Evolutionary conservation across 2,329 filamentous ascomycete genomes (phyloP), one percentile per base, ranked within the genome.

Genomic region (Penicillium verrucosum): DNA sequence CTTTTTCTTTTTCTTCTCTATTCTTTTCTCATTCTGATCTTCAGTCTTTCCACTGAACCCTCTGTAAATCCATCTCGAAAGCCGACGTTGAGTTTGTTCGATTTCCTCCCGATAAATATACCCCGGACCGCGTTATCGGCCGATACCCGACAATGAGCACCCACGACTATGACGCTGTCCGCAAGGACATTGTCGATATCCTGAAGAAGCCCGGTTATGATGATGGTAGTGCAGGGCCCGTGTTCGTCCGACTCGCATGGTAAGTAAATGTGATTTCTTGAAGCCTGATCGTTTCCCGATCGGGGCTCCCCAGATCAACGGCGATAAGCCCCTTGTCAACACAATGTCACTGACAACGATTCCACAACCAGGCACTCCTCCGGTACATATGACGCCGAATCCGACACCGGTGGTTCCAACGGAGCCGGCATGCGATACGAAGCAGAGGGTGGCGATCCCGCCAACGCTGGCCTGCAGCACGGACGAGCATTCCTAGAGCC

Each of bases 371-470:
- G 82, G 82, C 85, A 88, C 73, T 81, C 81, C n/a, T 74, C 84
- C 1, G 85, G 85, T 29, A 87, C 85, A 5, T 87, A 87, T 70
- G 81, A 84, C 65, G 72, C 73, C 30, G 76, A 78, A 53, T 82
- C 82, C 53, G 81, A 85, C 65, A 87, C 84, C 0, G 85, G 85
- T 36, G 85, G 85, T 37, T 83, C 80, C 27, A 87, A 87, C 68
- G 85, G 85, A 57, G 85, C 85, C 0, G 84, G 84, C 18, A 87
- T 87, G 85, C 79, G 85, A 34, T 87, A 86, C 68, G 84, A 86
- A 73, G 73, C 78, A 25, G 85, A 87, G 73, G 84, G 83, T 57
- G 84, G 83, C 58, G 84, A 87, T 67, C 84, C 84, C 5, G 82
- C 85, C 54, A 87, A 87, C 71, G 84, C 84, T 4, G 85, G 85